Percentiles rank a stretch among this genome's conserved stretches.
Evolutionary conservation across 306 rosid genomes (phyloP).

Genomic region (Rosa multiflora): DNA sequence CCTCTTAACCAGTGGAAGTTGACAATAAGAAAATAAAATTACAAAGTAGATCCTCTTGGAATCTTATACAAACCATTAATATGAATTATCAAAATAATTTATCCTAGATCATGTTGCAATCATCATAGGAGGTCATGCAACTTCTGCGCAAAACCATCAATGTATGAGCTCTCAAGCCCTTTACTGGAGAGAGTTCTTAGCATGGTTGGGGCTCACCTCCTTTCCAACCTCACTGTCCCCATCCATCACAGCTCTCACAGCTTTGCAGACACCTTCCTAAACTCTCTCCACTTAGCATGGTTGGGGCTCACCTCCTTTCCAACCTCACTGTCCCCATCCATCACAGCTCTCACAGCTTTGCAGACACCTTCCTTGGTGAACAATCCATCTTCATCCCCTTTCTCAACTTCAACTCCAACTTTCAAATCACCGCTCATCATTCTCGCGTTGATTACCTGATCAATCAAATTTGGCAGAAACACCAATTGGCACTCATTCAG

Average conservation of each 20-base stretch:
- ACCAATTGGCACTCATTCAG: constrained; percentile 55
- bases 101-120: not conserved
- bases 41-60: too few species aligned
- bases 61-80: too few species aligned
- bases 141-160: constrained; percentile 39
- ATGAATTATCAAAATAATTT: too few species aligned
- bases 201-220: constrained; percentile 31
- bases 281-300: too few species aligned
- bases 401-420: too few species aligned
- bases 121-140: constrained; percentile 21
- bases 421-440: constrained; percentile 31
- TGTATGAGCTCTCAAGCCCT: constrained; percentile 41
- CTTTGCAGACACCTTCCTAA: constrained; percentile 39
- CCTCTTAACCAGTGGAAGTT: too few species aligned
- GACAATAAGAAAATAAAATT: too few species aligned
- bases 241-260: constrained; percentile 42
- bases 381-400: constrained; percentile 39
- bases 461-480: constrained; percentile 50
- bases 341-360: constrained; percentile 38
- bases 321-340: constrained; percentile 39
- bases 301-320: constrained; percentile 41
- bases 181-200: not conserved
- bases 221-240: constrained; percentile 36
- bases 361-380: constrained; percentile 45
- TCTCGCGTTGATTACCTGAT: constrained; percentile 57